Conservation (phyloP, 2,329 filamentous ascomycete genomes). For the Diaporthe aspalathi region DNA sequence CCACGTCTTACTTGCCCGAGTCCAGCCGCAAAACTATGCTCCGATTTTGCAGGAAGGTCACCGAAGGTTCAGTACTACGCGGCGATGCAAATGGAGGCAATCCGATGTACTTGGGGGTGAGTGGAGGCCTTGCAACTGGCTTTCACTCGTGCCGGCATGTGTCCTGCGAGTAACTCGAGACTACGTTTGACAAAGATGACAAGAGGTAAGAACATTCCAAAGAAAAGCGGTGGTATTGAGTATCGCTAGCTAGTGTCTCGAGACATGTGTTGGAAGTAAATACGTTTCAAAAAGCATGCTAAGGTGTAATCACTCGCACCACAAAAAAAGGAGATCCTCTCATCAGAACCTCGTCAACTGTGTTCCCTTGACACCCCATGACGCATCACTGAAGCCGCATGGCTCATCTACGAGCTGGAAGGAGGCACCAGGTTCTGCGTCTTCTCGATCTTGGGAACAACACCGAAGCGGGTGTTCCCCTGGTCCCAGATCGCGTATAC, state of each 20-base stretch:
- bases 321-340: background rate
- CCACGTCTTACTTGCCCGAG: background rate
- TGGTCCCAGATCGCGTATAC: conserved; percentile 76
- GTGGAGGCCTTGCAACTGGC: background rate
- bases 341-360: background rate
- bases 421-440: conserved; percentile 48
- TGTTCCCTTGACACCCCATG: no score
- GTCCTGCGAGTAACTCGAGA: background rate
- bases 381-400: background rate
- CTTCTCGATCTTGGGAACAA: conserved; percentile 64
- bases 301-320: background rate
- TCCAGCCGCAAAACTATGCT: background rate
- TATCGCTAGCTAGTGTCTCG: conserved; percentile 14
- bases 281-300: background rate
- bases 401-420: conserved; percentile 26
- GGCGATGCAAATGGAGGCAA: no score
- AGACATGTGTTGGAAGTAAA: background rate
- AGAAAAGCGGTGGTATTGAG: conserved; percentile 7
- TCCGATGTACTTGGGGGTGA: no score
- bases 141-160: background rate
- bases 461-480: conserved; percentile 69
- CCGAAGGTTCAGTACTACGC: background rate
- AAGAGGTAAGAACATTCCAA: background rate
- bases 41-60: background rate
- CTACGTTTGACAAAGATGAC: background rate